Conservation (phyloP, 495 filamentous ascomycete genomes). For the Trichoderma orchidacearum region DNA sequence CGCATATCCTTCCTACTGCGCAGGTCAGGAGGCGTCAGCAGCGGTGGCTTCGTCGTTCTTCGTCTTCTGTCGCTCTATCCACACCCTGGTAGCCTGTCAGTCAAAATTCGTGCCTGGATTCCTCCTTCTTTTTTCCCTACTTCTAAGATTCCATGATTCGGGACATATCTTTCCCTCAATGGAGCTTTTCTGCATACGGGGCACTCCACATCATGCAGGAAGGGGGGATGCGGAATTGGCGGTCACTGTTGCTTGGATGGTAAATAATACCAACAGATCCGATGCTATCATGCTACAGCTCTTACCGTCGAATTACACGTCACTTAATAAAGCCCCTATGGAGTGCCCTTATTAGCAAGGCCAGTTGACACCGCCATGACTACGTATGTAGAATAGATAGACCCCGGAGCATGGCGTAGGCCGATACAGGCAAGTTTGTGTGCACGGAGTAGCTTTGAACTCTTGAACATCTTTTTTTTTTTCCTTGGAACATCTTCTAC, state of each 20-base stretch:
- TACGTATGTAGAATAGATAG: too few species aligned
- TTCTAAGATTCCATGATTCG: neutral
- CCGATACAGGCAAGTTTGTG: neutral
- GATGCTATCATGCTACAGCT: neutral
- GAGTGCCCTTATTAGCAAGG: neutral
- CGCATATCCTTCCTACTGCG: neutral
- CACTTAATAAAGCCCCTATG: neutral
- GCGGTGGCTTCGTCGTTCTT: neutral
- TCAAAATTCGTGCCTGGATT: neutral
- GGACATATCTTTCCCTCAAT: neutral
- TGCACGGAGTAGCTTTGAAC: neutral
- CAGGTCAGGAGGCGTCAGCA: neutral
- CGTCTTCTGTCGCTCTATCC: neutral
- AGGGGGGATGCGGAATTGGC: neutral
- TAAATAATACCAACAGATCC: neutral
- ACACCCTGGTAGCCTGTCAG: neutral
- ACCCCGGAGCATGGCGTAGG: too few species aligned
- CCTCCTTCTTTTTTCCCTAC: too few species aligned
- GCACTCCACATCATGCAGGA: neutral
- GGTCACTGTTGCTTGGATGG: neutral
- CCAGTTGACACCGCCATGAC: neutral
- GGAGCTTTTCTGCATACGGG: neutral
- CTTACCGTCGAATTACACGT: neutral
- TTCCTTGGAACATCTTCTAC: slow-evolving; percentile 22
- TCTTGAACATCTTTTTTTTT: neutral